A percentile compares a stretch with the other conserved stretches of the same genome.
phyloP scores from a whole-genome alignment of 192 early-diverging fungal species.

The Podila minutissima region DNA sequence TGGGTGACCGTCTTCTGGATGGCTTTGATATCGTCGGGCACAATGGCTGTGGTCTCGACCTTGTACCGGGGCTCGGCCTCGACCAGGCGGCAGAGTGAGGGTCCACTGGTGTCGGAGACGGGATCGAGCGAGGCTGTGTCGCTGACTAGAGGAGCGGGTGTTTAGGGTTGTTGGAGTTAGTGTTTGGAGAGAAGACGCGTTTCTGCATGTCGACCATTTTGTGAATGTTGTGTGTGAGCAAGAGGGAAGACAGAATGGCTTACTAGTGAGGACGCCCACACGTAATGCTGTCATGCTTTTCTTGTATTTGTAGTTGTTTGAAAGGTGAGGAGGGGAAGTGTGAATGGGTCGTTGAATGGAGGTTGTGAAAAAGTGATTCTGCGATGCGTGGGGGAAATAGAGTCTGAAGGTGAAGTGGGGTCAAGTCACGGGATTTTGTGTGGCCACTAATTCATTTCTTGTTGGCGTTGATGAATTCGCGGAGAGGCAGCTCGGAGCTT shows the following conservation, averaged over 20 bases:
- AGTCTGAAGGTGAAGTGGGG: too few species aligned
- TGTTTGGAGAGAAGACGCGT: background rate
- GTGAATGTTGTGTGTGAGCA: background rate
- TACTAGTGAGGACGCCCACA: conserved; percentile 50
- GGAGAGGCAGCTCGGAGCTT: too few species aligned
- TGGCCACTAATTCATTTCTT: too few species aligned
- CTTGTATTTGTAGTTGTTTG: too few species aligned
- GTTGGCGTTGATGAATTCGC: too few species aligned
- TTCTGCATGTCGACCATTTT: background rate
- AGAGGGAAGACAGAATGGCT: background rate
- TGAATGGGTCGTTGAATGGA: background rate
- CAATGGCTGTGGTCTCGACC: conserved; percentile 45
- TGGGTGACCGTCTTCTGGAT: conserved; percentile 60
- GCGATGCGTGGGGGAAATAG: background rate
- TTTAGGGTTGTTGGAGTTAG: background rate
- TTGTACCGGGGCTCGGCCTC: conserved; percentile 47
- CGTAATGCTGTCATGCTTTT: conserved; percentile 11
- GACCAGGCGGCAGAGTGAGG: conserved; percentile 57
- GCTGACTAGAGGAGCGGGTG: conserved; percentile 57
- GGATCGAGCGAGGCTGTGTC: conserved; percentile 65
- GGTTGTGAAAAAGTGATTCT: too few species aligned
- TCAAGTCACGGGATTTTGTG: too few species aligned
- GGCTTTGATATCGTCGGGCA: conserved; percentile 63
- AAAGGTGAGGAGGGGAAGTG: too few species aligned
- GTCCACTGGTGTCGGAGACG: conserved; percentile 72